A percentile compares a stretch with the other conserved stretches of the same genome.
These are phyloP conservation scores for Candida chauliodis DNA, from an alignment of 805 yeast genomes.

Conservation along the genomic window DNA sequence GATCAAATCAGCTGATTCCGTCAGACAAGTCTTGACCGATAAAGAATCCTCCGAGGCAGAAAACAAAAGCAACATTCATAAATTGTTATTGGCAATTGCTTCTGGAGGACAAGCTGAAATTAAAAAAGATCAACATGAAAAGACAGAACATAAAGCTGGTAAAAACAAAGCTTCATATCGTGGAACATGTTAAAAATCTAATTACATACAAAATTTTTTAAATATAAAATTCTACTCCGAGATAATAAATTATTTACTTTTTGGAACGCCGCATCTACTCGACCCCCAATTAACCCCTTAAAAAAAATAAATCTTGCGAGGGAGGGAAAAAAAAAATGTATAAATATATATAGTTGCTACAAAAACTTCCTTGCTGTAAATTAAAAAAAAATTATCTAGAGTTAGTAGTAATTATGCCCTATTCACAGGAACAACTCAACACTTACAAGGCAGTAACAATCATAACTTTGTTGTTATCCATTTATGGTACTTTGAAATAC, in stretches of 20 bases:
- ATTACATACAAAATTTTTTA: no score
- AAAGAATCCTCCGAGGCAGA: slow-evolving; percentile 16
- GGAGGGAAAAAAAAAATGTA: no score
- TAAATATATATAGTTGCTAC: no score
- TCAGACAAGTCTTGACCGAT: slow-evolving; percentile 21
- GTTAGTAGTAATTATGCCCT: slow-evolving; percentile 4
- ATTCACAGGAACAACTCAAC: slow-evolving; percentile 6
- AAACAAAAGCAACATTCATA: slow-evolving; percentile 38
- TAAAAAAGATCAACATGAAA: slow-evolving; percentile 19
- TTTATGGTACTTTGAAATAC: slow-evolving; percentile 46
- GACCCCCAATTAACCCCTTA: slow-evolving; percentile 1
- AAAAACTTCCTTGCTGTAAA: no score
- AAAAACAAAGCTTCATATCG: slow-evolving; percentile 30
- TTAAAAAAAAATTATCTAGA: not conserved
- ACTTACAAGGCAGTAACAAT: slow-evolving; percentile 46
- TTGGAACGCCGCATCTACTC: no score
- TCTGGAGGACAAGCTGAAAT: slow-evolving; percentile 49
- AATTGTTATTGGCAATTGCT: slow-evolving; percentile 51
- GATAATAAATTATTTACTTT: no score
- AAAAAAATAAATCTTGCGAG: no score
- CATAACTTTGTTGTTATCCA: slow-evolving; percentile 52
- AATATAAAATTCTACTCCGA: no score
- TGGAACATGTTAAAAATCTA: slow-evolving; percentile 28
- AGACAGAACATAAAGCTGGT: slow-evolving; percentile 19
- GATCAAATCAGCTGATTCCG: slow-evolving; percentile 43